Percentiles rank a stretch among this genome's conserved stretches.
phyloP scores from a whole-genome alignment of 139 green algal species.

The Picochlorum sp. region DNA sequence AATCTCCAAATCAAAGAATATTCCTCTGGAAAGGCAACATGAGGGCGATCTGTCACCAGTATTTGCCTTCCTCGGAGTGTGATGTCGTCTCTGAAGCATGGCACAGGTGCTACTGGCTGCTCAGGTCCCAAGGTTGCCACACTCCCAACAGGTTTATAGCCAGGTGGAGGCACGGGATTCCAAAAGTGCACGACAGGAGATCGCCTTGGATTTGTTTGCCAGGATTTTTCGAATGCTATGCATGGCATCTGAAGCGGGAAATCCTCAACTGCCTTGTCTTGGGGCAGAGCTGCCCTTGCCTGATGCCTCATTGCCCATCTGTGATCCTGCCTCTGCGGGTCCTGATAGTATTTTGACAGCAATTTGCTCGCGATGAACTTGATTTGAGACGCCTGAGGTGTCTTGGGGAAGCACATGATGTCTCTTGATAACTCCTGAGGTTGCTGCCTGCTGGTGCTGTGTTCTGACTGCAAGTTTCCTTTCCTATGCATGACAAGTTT shows the following conservation, averaged over 20 bases:
- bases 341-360: slow-evolving; percentile 35
- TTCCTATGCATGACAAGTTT: slow-evolving; percentile 66
- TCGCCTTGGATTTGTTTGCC: slow-evolving; percentile 37
- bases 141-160: slow-evolving; percentile 63
- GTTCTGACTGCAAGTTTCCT: slow-evolving; percentile 8
- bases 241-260: slow-evolving; percentile 41
- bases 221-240: slow-evolving; percentile 42
- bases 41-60: background rate
- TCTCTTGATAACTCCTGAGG: slow-evolving; percentile 47
- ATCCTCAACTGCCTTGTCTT: slow-evolving; percentile 9
- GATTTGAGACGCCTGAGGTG: slow-evolving; percentile 51
- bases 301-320: slow-evolving; percentile 24
- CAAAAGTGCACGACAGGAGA: slow-evolving; percentile 51
- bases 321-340: slow-evolving; percentile 21
- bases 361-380: slow-evolving; percentile 39
- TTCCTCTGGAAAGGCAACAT: slow-evolving; percentile 30
- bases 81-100: slow-evolving; percentile 49
- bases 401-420: slow-evolving; percentile 54
- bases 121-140: slow-evolving; percentile 56
- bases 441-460: slow-evolving; percentile 1
- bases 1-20: slow-evolving; percentile 70
- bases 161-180: slow-evolving; percentile 42
- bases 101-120: slow-evolving; percentile 47
- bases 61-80: slow-evolving; percentile 6
- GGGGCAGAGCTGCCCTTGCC: slow-evolving; percentile 4